A percentile compares a stretch with the other conserved stretches of the same genome.
Evolutionary conservation across 306 rosid genomes (phyloP).

Genomic region (Malus sieversii): DNA sequence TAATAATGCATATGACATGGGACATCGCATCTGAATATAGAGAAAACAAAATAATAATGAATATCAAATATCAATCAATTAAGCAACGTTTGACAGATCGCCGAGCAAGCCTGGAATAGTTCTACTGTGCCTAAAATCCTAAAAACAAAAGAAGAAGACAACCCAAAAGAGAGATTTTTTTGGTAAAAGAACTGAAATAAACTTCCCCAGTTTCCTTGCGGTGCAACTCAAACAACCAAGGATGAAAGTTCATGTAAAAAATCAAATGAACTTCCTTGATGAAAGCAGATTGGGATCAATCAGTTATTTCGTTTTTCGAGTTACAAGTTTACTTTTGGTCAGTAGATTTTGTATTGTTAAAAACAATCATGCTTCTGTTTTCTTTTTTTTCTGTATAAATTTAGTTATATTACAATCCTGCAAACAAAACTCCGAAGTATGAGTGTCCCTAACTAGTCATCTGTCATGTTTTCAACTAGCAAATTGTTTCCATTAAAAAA

Average conservation of each 20-base stretch:
- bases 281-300: background rate
- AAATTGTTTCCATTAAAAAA: background rate
- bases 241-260: background rate
- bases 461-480: background rate
- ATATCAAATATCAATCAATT: background rate
- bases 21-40: background rate
- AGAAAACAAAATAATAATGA: background rate
- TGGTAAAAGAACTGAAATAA: background rate
- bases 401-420: background rate
- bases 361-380: background rate
- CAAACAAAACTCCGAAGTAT: background rate
- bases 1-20: background rate
- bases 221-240: background rate
- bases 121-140: background rate
- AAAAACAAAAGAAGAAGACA: background rate
- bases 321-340: background rate
- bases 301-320: background rate
- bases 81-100: background rate
- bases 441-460: background rate
- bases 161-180: background rate
- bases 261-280: background rate
- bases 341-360: background rate
- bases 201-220: background rate
- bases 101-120: background rate
- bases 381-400: background rate